These are phyloP conservation scores for Trichophyton schoenleinii DNA, from an alignment of 2,329 filamentous ascomycete species.

Conservation along the genomic window DNA sequence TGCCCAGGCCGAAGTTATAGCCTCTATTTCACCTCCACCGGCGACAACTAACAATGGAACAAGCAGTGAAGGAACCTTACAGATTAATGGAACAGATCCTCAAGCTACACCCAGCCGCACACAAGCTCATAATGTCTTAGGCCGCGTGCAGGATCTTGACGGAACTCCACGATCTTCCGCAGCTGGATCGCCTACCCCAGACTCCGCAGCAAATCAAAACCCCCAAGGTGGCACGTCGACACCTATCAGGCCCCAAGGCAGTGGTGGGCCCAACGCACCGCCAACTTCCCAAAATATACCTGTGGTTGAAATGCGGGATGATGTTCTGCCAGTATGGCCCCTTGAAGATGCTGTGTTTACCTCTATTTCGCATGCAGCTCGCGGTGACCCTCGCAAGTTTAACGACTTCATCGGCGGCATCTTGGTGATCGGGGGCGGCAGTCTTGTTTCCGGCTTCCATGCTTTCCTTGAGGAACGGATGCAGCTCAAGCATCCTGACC, in stretches of 20 bases:
- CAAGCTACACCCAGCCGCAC: constrained; percentile 37
- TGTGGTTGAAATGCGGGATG: constrained; percentile 54
- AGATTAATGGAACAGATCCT: constrained; percentile 17
- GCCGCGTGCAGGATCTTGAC: constrained; percentile 55
- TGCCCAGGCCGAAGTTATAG: constrained; percentile 60
- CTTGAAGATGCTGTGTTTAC: constrained; percentile 84
- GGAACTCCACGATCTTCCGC: constrained; percentile 74
- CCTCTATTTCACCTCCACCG: constrained; percentile 35
- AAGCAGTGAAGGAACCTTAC: constrained; percentile 23
- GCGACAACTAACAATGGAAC: constrained; percentile 16
- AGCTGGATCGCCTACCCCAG: constrained; percentile 75
- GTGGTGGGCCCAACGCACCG: neutral
- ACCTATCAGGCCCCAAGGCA: constrained; percentile 22
- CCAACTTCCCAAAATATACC: constrained; percentile 15
- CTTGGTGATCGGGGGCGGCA: constrained; percentile 79
- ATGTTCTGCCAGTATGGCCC: constrained; percentile 66
- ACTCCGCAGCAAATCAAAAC: constrained; percentile 59
- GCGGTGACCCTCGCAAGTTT: constrained; percentile 82
- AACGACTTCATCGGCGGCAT: constrained; percentile 81
- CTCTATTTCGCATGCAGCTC: constrained; percentile 74
- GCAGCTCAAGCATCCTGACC: constrained; percentile 49
- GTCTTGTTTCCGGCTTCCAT: constrained; percentile 68
- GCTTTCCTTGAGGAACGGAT: constrained; percentile 73
- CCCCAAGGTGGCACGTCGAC: constrained; percentile 40
- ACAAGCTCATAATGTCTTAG: constrained; percentile 57